A percentile compares a stretch with the other conserved stretches of the same genome.
Evolutionary conservation across 345 rosid species (phyloP).

Genomic region (Conringia planisiliqua): DNA sequence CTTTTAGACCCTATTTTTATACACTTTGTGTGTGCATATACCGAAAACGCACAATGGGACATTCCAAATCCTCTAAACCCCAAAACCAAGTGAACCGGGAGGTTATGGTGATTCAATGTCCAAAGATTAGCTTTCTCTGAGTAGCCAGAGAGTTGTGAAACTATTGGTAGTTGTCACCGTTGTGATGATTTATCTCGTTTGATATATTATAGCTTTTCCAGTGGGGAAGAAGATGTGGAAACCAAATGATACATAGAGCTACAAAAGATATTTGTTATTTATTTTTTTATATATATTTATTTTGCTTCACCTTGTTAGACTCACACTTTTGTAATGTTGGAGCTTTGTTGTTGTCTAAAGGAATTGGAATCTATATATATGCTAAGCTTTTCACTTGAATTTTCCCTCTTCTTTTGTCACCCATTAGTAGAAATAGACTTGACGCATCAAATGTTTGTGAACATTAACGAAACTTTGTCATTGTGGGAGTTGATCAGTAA

Average conservation of each 20-base stretch:
- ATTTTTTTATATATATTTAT: background rate
- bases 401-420: background rate
- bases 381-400: background rate
- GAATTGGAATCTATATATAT: background rate
- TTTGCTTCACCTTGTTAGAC: background rate
- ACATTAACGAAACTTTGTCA: background rate
- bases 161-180: conserved; percentile 14
- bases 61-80: background rate
- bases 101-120: conserved; percentile 1
- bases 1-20: conserved; percentile 32
- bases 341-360: conserved; percentile 9
- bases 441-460: background rate
- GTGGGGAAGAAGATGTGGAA: conserved; percentile 9
- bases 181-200: conserved; percentile 1
- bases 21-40: conserved; percentile 32
- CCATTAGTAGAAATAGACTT: background rate
- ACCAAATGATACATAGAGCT: conserved; percentile 20
- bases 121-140: conserved; percentile 14
- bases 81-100: background rate
- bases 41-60: background rate
- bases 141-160: conserved; percentile 20
- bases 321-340: conserved; percentile 10
- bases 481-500: background rate
- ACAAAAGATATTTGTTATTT: conserved; percentile 15
- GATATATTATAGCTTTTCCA: conserved; percentile 9